These are phyloP conservation scores for Borealophlyctis nickersoniae DNA, from an alignment of 192 early-diverging fungal species.

Conservation along the genomic window DNA sequence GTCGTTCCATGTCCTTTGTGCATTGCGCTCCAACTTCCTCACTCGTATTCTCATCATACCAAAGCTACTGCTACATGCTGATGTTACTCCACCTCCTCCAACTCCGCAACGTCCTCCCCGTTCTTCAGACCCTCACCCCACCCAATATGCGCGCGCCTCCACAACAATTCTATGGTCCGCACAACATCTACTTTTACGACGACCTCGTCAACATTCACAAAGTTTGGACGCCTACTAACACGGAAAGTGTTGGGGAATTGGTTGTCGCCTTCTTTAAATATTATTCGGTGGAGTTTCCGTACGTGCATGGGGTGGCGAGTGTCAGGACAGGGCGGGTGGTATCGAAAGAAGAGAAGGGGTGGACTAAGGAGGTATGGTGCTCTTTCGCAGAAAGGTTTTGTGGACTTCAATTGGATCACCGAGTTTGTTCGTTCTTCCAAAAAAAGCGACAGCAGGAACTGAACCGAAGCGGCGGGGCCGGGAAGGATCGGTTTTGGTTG, in stretches of 20 bases:
- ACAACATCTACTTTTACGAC: slow-evolving; percentile 35
- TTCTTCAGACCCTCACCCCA: slow-evolving; percentile 25
- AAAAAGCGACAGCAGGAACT: slow-evolving; percentile 27
- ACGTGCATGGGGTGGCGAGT: slow-evolving; percentile 33
- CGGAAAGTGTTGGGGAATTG: slow-evolving; percentile 31
- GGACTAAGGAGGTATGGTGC: slow-evolving; percentile 28
- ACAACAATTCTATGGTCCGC: background rate
- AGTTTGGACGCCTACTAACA: slow-evolving; percentile 19
- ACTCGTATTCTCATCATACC: background rate
- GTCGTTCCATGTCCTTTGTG: slow-evolving; percentile 13
- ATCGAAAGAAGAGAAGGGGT: slow-evolving; percentile 34
- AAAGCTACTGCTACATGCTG: slow-evolving; percentile 37
- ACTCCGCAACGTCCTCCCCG: slow-evolving; percentile 33
- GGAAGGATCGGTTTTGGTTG: slow-evolving; percentile 35
- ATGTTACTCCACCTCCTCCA: slow-evolving; percentile 42
- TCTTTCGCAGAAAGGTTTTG: background rate
- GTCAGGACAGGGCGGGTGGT: slow-evolving; percentile 26
- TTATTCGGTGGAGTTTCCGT: slow-evolving; percentile 33
- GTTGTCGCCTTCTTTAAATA: slow-evolving; percentile 40
- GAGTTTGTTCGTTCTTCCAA: too few species aligned
- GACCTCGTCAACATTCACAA: slow-evolving; percentile 10
- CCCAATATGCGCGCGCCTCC: slow-evolving; percentile 2
- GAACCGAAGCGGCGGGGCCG: slow-evolving; percentile 28
- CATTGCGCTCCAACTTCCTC: background rate
- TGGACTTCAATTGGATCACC: too few species aligned